Evolutionary conservation across 495 filamentous ascomycete genomes (phyloP), one percentile per base, ranked within the genome.

Genomic region (Penicillium canescens): DNA sequence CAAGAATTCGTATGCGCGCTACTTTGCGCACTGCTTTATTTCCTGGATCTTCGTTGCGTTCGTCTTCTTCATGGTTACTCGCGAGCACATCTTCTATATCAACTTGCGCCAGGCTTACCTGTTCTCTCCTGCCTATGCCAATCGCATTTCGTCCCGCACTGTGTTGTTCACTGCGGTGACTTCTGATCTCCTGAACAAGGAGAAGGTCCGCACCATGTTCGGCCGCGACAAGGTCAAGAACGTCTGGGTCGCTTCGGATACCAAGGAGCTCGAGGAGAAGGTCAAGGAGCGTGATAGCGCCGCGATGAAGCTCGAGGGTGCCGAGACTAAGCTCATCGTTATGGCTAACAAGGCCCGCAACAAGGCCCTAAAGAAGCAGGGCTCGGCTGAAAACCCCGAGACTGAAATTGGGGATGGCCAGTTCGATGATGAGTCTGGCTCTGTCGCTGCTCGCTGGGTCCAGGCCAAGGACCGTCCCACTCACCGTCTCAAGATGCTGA

Each of bases 51-150:
- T 91, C 67, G 85, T 92, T 54, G 83, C 83, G 42, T 94, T 97
- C 61, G 76, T 98, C 60, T 88, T 97, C 74, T 88, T 87, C 66
- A 85, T 92, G 68, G 85, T 98, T 55, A 88, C 92, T 55, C 84
- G 95, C 42, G 94, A 98, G 73, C 86, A 84, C 73, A 87, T 98
- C 68, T 97, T 83, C 81, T 96, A 89, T 71, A 89, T 96, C 81
- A 97, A 96, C 70, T 69, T 98, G 52, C 91, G 93, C 59, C 95
- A 98, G 77, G 94, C 95, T 1, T 96, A 96, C 74, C 78, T 94
- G 43, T 79, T 96, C 52, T 92, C 91, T 35, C 93, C 92, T 13
- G 77, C 90, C 24, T 93, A 96, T 69, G 83, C 91, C 43, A 88
- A 84, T 61, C 90, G 93, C 59, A 86, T 98, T 54, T 98, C 95